Evolutionary conservation across 768 basidiomycete genomes (phyloP).

Genomic region (Amanita molliuscula): DNA sequence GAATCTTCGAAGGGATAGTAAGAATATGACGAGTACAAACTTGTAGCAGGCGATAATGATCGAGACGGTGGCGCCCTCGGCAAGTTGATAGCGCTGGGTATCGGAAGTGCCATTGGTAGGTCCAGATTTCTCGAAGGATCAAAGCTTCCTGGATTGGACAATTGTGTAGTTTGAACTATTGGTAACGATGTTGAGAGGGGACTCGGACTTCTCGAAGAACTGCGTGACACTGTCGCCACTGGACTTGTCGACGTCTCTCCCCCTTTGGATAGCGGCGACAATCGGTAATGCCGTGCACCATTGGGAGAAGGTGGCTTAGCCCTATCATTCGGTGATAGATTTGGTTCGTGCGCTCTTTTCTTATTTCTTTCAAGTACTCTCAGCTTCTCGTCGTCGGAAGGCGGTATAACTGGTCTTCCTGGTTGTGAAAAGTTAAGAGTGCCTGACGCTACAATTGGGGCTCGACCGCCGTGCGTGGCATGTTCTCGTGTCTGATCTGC

Average conservation of each 20-base stretch:
- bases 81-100: not conserved
- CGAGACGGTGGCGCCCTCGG: constrained; percentile 26
- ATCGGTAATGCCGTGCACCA: not conserved
- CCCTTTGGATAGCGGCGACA: not conserved
- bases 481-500: constrained; percentile 13
- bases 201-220: constrained; percentile 7
- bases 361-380: constrained; percentile 40
- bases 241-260: not conserved
- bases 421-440: constrained; percentile 59
- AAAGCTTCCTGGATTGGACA: not conserved
- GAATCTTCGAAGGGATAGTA: constrained; percentile 49
- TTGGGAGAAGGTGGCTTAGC: not conserved
- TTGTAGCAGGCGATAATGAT: constrained; percentile 22
- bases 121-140: not conserved
- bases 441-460: constrained; percentile 33
- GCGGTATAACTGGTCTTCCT: constrained; percentile 31
- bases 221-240: not conserved
- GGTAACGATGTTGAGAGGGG: not conserved
- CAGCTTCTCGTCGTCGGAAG: constrained; percentile 33
- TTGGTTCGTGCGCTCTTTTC: not conserved
- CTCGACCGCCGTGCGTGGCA: constrained; percentile 20
- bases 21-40: constrained; percentile 55
- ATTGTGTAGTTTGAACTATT: not conserved
- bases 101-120: not conserved
- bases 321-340: not conserved